Conservation (phyloP, 2,329 filamentous ascomycete species). For the Escovopsis sp. region DNA sequence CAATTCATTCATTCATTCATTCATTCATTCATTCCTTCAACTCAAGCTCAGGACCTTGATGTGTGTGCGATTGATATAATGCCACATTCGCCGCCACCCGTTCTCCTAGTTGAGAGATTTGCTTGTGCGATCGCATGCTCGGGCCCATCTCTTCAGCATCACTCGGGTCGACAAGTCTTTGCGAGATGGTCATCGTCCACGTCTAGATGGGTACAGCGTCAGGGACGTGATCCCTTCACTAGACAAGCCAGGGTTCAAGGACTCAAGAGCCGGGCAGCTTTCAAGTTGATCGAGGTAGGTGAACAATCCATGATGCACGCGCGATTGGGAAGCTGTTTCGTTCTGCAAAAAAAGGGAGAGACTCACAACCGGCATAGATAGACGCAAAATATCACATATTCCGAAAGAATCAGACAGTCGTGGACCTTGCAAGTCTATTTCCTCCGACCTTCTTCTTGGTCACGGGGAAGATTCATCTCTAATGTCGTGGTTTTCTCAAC, state of each 20-base stretch:
- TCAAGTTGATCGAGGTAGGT: constrained; percentile 72
- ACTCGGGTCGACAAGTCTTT: no score
- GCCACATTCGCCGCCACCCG: no score
- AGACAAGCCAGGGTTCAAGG: constrained; percentile 63
- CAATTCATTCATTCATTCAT: no score
- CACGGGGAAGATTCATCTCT: not conserved
- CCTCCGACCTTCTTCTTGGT: not conserved
- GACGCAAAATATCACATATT: constrained; percentile 72
- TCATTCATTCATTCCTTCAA: no score
- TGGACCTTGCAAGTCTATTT: constrained; percentile 57
- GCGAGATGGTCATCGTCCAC: constrained; percentile 35
- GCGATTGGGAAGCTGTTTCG: not conserved
- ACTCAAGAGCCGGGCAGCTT: constrained; percentile 80
- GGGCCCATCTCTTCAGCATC: no score
- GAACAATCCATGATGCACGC: not conserved
- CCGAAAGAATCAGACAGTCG: constrained; percentile 63
- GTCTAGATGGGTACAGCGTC: constrained; percentile 69
- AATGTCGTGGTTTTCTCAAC: not conserved
- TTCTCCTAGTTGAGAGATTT: no score
- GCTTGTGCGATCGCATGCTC: no score
- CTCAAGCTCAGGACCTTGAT: no score
- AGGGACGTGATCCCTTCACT: constrained; percentile 56
- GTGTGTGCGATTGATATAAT: no score
- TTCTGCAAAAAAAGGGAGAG: no score
- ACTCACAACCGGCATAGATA: constrained; percentile 22